Conservation (phyloP, 345 rosid species). For the Chamaenerion angustifolium region DNA sequence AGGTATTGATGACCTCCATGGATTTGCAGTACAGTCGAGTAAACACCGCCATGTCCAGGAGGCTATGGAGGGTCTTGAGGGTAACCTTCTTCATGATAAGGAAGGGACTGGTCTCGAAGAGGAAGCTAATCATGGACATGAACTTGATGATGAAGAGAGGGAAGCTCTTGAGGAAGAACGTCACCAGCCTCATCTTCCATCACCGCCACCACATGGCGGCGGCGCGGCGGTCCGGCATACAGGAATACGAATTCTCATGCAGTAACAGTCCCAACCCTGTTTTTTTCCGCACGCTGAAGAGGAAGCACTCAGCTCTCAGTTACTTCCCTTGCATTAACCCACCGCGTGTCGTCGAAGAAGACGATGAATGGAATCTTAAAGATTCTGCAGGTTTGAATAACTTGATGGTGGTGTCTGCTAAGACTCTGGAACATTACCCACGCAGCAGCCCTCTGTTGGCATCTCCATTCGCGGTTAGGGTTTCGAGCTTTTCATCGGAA, state of each 20-base stretch:
- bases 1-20: too few relatives aligned
- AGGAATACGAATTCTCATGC: conserved; percentile 58
- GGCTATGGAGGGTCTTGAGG: conserved; percentile 38
- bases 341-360: conserved; percentile 20
- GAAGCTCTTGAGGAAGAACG: conserved; percentile 27
- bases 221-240: conserved; percentile 24
- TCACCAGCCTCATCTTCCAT: conserved; percentile 24
- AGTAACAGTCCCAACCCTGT: conserved; percentile 48
- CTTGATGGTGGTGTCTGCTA: conserved; percentile 14
- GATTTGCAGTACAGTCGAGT: conserved; percentile 14
- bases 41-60: conserved; percentile 24
- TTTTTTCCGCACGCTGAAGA: conserved; percentile 32
- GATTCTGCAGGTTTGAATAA: conserved; percentile 10
- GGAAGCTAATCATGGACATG: conserved; percentile 46
- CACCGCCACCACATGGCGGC: conserved; percentile 15
- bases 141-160: conserved; percentile 45
- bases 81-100: conserved; percentile 34
- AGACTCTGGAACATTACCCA: conserved; percentile 28
- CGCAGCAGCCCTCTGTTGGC: conserved; percentile 14
- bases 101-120: conserved; percentile 31
- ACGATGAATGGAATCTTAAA: not conserved
- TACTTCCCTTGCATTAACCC: conserved; percentile 42
- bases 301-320: conserved; percentile 14
- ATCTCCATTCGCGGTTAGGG: conserved; percentile 29
- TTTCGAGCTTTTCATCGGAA: conserved; percentile 30